A percentile compares a stretch with the other conserved stretches of the same genome.
phyloP scores from a whole-genome alignment of 1,139 yeast genomes.

The Protomyces pachydermus region DNA sequence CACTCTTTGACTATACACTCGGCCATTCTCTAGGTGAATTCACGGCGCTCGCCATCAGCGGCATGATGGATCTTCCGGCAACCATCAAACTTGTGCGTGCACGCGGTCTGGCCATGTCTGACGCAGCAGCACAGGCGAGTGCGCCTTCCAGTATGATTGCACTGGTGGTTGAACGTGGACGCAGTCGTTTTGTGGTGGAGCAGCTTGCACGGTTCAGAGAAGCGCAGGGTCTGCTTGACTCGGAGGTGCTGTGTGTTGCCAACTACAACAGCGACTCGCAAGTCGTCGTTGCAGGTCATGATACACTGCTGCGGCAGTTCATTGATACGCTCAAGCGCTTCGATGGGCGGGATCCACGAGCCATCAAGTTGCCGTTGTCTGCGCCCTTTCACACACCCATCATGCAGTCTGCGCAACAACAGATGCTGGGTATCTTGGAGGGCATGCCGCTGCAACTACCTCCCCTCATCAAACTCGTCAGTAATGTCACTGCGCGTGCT shows the following conservation, averaged over 20 bases:
- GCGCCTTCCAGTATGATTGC: conserved; percentile 21
- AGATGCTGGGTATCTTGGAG: neutral
- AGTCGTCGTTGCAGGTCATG: conserved; percentile 27
- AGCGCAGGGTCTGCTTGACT: neutral
- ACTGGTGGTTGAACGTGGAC: conserved; percentile 19
- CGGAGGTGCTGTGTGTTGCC: conserved; percentile 24
- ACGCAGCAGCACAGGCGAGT: conserved; percentile 1
- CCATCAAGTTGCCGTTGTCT: conserved; percentile 24
- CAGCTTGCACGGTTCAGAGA: conserved; percentile 13
- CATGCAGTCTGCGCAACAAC: conserved; percentile 20
- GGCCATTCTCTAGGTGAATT: conserved; percentile 67
- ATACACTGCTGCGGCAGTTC: conserved; percentile 6
- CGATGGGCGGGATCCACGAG: conserved; percentile 24
- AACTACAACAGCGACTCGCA: conserved; percentile 27
- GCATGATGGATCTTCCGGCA: conserved; percentile 43
- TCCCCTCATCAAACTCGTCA: conserved; percentile 14
- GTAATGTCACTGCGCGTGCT: conserved; percentile 28
- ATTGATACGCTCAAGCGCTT: conserved; percentile 12
- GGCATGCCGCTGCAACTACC: conserved; percentile 15
- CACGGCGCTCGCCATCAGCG: conserved; percentile 49
- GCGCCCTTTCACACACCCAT: conserved; percentile 28
- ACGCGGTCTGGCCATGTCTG: conserved; percentile 52
- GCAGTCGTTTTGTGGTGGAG: conserved; percentile 9
- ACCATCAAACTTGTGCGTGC: conserved; percentile 50
- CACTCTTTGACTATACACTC: conserved; percentile 38